Base-by-base conservation (phyloP, 306 rosid species). In the Medicago arabica region DNA sequence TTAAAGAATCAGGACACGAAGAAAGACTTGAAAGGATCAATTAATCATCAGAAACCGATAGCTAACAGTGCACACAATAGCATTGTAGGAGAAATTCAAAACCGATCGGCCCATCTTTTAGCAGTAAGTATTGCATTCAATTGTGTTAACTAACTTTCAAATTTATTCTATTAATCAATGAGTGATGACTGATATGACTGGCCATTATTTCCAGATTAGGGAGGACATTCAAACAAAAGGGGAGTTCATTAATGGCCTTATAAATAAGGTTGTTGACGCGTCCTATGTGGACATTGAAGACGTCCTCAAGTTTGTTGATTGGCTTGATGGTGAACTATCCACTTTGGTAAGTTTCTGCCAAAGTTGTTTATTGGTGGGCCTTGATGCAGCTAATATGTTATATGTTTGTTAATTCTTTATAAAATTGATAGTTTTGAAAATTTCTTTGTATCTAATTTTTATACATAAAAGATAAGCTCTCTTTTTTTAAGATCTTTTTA, bases 51-150 rank as follows among this genome's bases (percentile, higher is more conserved):
- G 49, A 82, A 80, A 67, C 89, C 88, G 2, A 72, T 78, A 15
- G 85, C 85, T 69, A 59, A 46, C 77, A 87, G 83, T 83, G 97
- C 89, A 65, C 98, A 93, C 60, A 88, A 82, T 77, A 89, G 97
- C 90, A 89, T 93, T 80, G 97, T 93, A 25, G 97, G 97, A 71
- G 98, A 93, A 88, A 89, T 93, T 79, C 94, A 93, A 69, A 93
- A 87, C 80, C 98, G 98, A 74, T 93, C 98, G 6, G 89, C 97
- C 1, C 96, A 93, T 89, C 92, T 93, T 36, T 83, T 89, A 82
- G 96, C 97, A 16, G 97, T 93, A 85, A 91, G 98, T 50, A 67
- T 65, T 69, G 75, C 36, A 59, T 59, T 53, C 23, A 73, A 41
- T 36, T 70, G 9, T 65, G 74, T 9, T 66, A 13, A 65, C 71